phyloP scores from a whole-genome alignment of 2,329 filamentous ascomycete genomes.

The Stagonosporopsis vannaccii region DNA sequence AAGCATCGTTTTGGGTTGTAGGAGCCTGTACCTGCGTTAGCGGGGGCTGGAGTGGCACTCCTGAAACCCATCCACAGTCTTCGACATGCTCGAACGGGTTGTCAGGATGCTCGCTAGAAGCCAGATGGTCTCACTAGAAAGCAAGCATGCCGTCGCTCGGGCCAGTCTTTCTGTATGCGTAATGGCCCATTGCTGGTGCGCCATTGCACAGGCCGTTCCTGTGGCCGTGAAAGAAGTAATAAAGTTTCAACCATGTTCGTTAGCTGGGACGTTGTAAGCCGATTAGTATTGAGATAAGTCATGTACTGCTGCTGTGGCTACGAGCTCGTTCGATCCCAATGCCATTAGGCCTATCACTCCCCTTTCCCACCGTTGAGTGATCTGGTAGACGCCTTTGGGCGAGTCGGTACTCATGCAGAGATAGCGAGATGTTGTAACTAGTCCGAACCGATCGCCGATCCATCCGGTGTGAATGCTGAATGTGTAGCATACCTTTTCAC shows the following conservation, averaged over 20 bases:
- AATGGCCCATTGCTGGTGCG: conserved; percentile 20
- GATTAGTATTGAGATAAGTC: conserved; percentile 28
- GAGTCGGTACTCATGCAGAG: conserved; percentile 18
- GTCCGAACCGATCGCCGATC: conserved; percentile 22
- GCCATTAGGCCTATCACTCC: conserved; percentile 8
- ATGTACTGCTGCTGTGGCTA: conserved; percentile 24
- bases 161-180: conserved; percentile 25
- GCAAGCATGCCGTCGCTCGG: conserved; percentile 25
- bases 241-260: conserved; percentile 28
- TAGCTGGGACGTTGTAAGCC: conserved; percentile 23
- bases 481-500: neutral
- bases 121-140: conserved; percentile 31
- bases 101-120: conserved; percentile 32
- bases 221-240: conserved; percentile 26
- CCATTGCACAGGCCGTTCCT: conserved; percentile 25
- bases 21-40: conserved; percentile 49
- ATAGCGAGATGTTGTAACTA: conserved; percentile 6
- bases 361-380: conserved; percentile 3
- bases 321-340: conserved; percentile 12
- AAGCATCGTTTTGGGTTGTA: conserved; percentile 43
- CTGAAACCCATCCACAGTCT: conserved; percentile 44
- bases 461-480: conserved; percentile 8
- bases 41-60: conserved; percentile 30
- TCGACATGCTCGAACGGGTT: conserved; percentile 28
- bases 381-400: conserved; percentile 15